Conservation (phyloP, 2,329 filamentous ascomycete genomes). For the Sporothrix brasiliensis region DNA sequence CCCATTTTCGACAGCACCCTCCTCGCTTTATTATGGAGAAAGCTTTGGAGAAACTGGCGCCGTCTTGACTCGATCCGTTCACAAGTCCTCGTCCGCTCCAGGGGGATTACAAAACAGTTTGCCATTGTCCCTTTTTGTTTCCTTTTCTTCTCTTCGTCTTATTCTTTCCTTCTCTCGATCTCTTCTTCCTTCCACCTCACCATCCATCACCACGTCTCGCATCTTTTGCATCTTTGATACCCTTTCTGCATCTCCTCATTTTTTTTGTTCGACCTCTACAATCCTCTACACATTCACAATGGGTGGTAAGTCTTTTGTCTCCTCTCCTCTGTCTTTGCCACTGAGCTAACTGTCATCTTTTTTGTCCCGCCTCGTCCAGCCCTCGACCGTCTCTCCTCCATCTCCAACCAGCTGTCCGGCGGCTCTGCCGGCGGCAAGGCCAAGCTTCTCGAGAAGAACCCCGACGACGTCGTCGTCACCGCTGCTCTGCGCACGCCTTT, state of each 20-base stretch:
- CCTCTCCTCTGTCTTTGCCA: not conserved
- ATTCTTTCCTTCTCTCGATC: not conserved
- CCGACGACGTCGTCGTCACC: slow-evolving; percentile 85
- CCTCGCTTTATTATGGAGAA: slow-evolving; percentile 27
- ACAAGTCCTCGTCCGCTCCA: not conserved
- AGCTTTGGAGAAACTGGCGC: not conserved
- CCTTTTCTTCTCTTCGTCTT: not conserved
- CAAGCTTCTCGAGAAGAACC: slow-evolving; percentile 65
- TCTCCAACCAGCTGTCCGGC: slow-evolving; percentile 63
- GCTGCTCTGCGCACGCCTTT: slow-evolving; percentile 88
- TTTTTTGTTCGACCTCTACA: not conserved
- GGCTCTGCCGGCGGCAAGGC: slow-evolving; percentile 52
- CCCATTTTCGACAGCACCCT: not conserved
- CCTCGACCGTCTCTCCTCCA: slow-evolving; percentile 60
- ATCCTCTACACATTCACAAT: slow-evolving; percentile 32
- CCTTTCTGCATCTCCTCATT: not conserved
- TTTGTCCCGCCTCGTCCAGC: slow-evolving; percentile 44
- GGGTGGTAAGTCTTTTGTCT: slow-evolving; percentile 36
- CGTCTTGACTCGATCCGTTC: slow-evolving; percentile 18
- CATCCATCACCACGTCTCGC: slow-evolving; percentile 2
- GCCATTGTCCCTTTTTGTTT: slow-evolving; percentile 12
- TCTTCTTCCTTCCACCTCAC: not conserved
- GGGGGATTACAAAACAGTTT: slow-evolving; percentile 23
- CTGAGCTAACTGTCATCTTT: not conserved
- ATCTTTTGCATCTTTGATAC: slow-evolving; percentile 19